Percentiles rank a stretch among this genome's conserved stretches.
phyloP scores from a whole-genome alignment of 2,329 filamentous ascomycete species.

The Cryphonectria parasitica region DNA sequence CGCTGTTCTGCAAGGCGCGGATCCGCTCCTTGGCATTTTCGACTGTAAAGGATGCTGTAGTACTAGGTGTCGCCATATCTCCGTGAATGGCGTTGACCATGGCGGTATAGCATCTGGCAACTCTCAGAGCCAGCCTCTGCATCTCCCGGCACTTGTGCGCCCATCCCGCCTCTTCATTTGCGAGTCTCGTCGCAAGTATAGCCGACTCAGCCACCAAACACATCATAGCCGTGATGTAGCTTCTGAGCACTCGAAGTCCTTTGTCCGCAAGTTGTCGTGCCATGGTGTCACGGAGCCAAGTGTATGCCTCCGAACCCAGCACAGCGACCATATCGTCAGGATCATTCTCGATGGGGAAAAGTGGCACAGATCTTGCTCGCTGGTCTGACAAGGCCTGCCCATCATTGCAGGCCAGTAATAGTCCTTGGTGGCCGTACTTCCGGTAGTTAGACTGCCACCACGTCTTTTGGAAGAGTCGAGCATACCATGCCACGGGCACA shows the following conservation, averaged over 20 bases:
- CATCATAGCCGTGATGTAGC: background rate
- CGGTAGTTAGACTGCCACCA: slow-evolving; percentile 8
- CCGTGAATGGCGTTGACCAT: background rate
- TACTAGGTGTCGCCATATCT: background rate
- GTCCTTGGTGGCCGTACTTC: background rate
- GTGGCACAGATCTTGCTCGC: background rate
- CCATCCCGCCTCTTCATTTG: background rate
- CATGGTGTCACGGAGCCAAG: background rate
- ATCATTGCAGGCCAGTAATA: background rate
- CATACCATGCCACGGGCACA: background rate
- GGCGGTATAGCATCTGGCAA: background rate
- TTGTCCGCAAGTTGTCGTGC: background rate
- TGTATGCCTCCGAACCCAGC: background rate
- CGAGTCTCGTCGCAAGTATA: background rate
- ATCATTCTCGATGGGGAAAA: background rate
- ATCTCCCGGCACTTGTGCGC: background rate
- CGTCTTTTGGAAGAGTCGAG: background rate
- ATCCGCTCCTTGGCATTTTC: background rate
- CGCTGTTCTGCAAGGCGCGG: background rate
- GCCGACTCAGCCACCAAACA: background rate
- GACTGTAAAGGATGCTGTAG: background rate
- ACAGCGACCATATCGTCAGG: background rate
- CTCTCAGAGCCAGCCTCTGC: background rate
- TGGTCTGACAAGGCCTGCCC: background rate
- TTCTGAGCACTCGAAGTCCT: background rate